Evolutionary conservation across 176 grass and related monocot species (phyloP).

Genomic region (Eremochloa ophiuroides): DNA sequence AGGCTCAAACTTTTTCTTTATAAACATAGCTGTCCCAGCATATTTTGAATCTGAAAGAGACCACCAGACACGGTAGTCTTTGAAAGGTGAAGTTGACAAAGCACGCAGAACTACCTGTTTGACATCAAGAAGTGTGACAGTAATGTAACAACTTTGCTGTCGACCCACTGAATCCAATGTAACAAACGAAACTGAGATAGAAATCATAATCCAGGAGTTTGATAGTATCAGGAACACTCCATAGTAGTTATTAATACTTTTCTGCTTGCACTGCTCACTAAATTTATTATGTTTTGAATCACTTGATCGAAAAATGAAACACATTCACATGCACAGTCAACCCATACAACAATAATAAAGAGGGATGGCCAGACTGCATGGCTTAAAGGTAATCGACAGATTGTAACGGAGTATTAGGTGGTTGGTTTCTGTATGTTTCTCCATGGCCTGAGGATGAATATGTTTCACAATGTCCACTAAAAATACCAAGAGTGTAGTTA

Average conservation of each 20-base stretch:
- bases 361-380: neutral
- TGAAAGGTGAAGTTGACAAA: conserved; percentile 70
- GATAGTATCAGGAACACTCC: no score
- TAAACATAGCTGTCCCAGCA: conserved; percentile 72
- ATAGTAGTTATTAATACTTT: neutral
- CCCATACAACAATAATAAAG: neutral
- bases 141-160: conserved; percentile 9
- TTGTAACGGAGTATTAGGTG: neutral
- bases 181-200: neutral
- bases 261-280: neutral
- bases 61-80: conserved; percentile 83
- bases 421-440: neutral
- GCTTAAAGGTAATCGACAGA: neutral
- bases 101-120: conserved; percentile 65
- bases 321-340: neutral
- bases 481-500: neutral
- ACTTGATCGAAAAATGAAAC: neutral
- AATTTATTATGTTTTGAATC: neutral
- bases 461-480: neutral
- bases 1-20: conserved; percentile 80
- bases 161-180: conserved; percentile 8
- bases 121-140: conserved; percentile 25
- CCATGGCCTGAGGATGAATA: neutral
- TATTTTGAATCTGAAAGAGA: conserved; percentile 98
- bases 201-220: neutral